Percentiles rank a stretch among this genome's conserved stretches.
These are phyloP conservation scores for Rhipidocladum racemiflorum DNA, from an alignment of 176 grass and related monocot genomes.

Conservation along the genomic window DNA sequence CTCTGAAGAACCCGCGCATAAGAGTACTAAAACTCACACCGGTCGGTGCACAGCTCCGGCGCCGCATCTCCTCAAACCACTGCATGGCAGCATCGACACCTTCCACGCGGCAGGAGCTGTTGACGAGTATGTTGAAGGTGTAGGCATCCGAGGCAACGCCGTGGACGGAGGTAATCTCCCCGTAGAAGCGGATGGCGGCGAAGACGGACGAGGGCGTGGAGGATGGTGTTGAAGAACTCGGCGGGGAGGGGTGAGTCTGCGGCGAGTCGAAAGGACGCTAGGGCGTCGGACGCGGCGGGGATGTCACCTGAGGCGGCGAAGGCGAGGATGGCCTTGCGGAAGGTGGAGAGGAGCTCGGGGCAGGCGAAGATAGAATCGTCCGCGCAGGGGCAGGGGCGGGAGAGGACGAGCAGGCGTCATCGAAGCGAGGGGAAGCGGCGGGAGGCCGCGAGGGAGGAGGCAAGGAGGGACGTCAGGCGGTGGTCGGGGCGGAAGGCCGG, in stretches of 20 bases:
- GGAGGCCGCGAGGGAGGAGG: conserved; percentile 45
- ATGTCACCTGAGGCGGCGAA: conserved; percentile 60
- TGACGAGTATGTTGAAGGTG: conserved; percentile 81
- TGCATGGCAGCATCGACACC: conserved; percentile 51
- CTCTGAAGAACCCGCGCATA: conserved; percentile 69
- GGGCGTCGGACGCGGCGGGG: conserved; percentile 35
- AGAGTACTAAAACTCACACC: conserved; percentile 74
- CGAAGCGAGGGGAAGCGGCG: conserved; percentile 51
- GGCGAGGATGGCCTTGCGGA: conserved; percentile 56
- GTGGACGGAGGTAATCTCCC: conserved; percentile 53
- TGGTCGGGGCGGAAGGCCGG: conserved; percentile 75
- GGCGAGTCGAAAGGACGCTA: conserved; percentile 44
- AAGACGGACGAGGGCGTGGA: conserved; percentile 44
- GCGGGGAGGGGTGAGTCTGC: conserved; percentile 54
- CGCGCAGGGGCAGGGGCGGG: conserved; percentile 58
- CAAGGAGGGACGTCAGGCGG: conserved; percentile 44
- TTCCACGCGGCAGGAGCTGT: conserved; percentile 45
- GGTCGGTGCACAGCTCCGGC: conserved; percentile 42
- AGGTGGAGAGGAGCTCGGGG: conserved; percentile 59
- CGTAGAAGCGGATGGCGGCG: conserved; percentile 45
- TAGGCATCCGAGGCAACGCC: conserved; percentile 50
- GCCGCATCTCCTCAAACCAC: conserved; percentile 67
- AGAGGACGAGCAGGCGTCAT: conserved; percentile 46
- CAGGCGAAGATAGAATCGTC: conserved; percentile 79
- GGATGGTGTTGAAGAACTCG: conserved; percentile 67